Conservation (phyloP, 768 basidiomycete species). For the Rhizopogon rudus region DNA sequence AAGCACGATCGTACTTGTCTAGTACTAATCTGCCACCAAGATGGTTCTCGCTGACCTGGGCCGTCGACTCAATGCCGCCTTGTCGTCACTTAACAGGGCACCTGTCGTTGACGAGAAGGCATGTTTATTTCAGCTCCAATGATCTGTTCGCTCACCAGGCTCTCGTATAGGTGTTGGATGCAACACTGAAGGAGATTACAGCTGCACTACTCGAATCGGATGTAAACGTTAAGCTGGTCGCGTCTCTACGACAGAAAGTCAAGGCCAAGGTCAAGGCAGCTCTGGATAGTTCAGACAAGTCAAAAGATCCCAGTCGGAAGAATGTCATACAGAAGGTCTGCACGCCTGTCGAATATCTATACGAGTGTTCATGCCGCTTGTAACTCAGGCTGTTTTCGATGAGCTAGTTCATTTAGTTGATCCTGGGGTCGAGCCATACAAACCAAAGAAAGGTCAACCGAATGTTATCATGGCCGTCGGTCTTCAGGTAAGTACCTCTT, state of each 20-base stretch:
- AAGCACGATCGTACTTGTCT: slow-evolving; percentile 14
- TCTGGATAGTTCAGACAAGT: slow-evolving; percentile 67
- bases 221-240: slow-evolving; percentile 96
- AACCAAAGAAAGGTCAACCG: slow-evolving; percentile 90
- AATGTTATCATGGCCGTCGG: slow-evolving; percentile 98
- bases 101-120: slow-evolving; percentile 92
- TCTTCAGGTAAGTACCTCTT: slow-evolving; percentile 61
- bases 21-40: slow-evolving; percentile 10
- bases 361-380: slow-evolving; percentile 8
- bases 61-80: slow-evolving; percentile 87
- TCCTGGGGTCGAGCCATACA: slow-evolving; percentile 92
- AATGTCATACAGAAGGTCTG: slow-evolving; percentile 87
- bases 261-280: slow-evolving; percentile 85
- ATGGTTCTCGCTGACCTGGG: slow-evolving; percentile 99
- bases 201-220: slow-evolving; percentile 93
- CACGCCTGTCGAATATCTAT: not conserved
- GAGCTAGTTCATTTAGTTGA: slow-evolving; percentile 94
- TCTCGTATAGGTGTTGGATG: slow-evolving; percentile 76
- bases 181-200: slow-evolving; percentile 91
- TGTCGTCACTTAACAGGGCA: slow-evolving; percentile 83
- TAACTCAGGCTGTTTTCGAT: slow-evolving; percentile 83
- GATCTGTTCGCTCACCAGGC: slow-evolving; percentile 7
- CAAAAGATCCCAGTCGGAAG: slow-evolving; percentile 78
- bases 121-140: slow-evolving; percentile 11
- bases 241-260: slow-evolving; percentile 81